Evolutionary conservation across 1,284 basidiomycete genomes (phyloP).

Genomic region (Microbotryum silenes-acaulis): DNA sequence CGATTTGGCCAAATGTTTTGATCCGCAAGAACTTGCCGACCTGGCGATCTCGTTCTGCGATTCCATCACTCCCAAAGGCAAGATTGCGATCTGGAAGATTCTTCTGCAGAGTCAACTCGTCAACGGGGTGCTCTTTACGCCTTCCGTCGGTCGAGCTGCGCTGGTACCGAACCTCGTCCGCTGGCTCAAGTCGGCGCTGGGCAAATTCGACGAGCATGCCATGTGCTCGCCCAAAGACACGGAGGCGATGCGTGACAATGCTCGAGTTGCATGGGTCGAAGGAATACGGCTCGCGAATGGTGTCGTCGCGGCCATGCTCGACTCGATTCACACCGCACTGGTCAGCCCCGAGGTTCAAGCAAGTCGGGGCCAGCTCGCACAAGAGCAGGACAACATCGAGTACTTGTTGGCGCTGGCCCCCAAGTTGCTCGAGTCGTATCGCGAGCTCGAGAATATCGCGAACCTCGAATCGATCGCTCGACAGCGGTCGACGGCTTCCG

Average conservation of each 20-base stretch:
- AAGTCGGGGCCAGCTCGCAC: constrained; percentile 56
- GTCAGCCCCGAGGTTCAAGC: constrained; percentile 58
- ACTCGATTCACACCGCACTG: constrained; percentile 75
- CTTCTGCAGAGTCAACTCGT: constrained; percentile 88
- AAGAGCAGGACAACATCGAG: constrained; percentile 92
- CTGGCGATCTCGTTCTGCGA: constrained; percentile 79
- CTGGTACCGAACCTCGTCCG: constrained; percentile 80
- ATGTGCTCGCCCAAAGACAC: constrained; percentile 57
- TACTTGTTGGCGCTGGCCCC: constrained; percentile 78
- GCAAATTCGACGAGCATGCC: constrained; percentile 71
- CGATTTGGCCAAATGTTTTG: constrained; percentile 71
- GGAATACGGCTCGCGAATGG: constrained; percentile 59
- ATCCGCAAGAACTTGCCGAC: constrained; percentile 70
- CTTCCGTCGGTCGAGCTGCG: constrained; percentile 64
- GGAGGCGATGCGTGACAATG: constrained; percentile 58
- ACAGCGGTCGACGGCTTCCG: constrained; percentile 54
- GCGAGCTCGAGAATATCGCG: constrained; percentile 63
- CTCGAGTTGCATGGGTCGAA: constrained; percentile 83
- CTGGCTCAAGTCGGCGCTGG: constrained; percentile 93
- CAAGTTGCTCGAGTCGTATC: constrained; percentile 75
- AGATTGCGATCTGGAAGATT: constrained; percentile 83
- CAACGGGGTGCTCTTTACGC: constrained; percentile 78
- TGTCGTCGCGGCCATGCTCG: constrained; percentile 69
- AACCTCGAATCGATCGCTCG: constrained; percentile 64
- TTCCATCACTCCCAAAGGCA: constrained; percentile 66